Evolutionary conservation across 768 basidiomycete species (phyloP), one percentile per base, ranked within the genome.

Genomic region (Candolleomyces eurysporus): DNA sequence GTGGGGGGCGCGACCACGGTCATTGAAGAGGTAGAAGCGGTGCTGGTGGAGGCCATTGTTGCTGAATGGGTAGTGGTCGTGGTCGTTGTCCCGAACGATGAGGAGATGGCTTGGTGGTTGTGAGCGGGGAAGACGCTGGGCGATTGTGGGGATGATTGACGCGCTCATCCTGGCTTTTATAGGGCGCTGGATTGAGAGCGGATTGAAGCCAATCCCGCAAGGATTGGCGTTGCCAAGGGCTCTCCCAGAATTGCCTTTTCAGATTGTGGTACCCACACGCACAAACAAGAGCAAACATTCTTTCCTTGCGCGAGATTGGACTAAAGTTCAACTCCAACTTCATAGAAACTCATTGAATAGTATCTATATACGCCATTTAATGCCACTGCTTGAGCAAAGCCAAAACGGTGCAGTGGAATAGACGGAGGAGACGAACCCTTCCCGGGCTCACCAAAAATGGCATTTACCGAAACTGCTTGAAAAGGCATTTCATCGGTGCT

Each of bases 21-120:
- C 16, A 49, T 21, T 39, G 54, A 56, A 56, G 57, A 58, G 43
- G 57, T 58, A 21, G 57, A 58, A 3, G 57, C 45, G 32, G 57
- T 46, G 19, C 17, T 17, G 57, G 48, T 30, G 11, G 45, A 48
- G 57, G 57, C 43, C 57, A 58, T 58, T 58, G 43, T 26, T 58
- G 43, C 14, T 48, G 36, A 6, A 36, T 36, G 36, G 36, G 36
- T 36, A 36, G 46, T 43, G 13, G n/a, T n/a, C 3, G 36, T 56
- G 14, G 16, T 19, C 31, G 13, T 36, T 9, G 39, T 36, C 19
- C 9, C 14, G 14, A 4, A 21, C 16, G 54, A 42, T 19, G 36
- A 14, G 31, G 11, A 42, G 40, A 21, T 21, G 19, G 36, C 5
- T 19, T 36, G 17, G 7, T 31, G 16, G 17, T 43, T 31, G n/a